Base-by-base conservation (phyloP, 2,329 filamentous ascomycete genomes). In the Pestalotiopsis sp. region DNA sequence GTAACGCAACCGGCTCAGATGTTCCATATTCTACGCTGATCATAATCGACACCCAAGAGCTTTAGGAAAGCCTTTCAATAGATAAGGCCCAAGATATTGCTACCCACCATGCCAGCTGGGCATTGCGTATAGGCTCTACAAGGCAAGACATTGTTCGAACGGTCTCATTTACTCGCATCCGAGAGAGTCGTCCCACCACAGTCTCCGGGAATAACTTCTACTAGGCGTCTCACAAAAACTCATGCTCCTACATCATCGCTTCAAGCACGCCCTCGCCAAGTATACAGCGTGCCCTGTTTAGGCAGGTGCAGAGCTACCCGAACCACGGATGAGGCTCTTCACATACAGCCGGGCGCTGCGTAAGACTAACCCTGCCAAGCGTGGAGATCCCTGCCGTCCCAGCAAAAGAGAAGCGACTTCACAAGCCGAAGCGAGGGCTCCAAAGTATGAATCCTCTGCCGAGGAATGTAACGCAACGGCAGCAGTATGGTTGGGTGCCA, bases 391-490 rank as follows among this genome's bases (percentile, higher is more conserved):
- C 17, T 52, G 45, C 11, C 17, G 45, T 36, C 31, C 31, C 31
- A 36, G 31, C 45, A 17, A 52, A 52, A 52, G 14, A 17, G 45
- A 27, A 27, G 12, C 20, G 27, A 59, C 23, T 27, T 59, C 57
- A 59, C 57, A 59, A 59, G 57, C 57, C 27, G 20, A 59, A 59
- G 57, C 57, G 57, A 59, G 27, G 57, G 14, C 57, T 23, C 23
- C 20, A 20, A 14, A 59, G n/a, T 27, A 27, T 59, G 23, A 13
- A 59, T 52, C 20, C 17, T 7, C 13, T 59, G 14, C 57, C 57
- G 57, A 59, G 57, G 57, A 52, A 59, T 59, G 57, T 36, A 36
- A 59, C 27, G 57, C 57, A 13, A 5, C 57, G 57, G n/a, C 23
- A 59, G 25, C 57, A 23, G 23, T 23, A 23, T 23, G 23, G 23